A percentile compares a stretch with the other conserved stretches of the same genome.
These are phyloP conservation scores for Diaporthe citrichinensis DNA, from an alignment of 2,329 filamentous ascomycete species.

Conservation along the genomic window DNA sequence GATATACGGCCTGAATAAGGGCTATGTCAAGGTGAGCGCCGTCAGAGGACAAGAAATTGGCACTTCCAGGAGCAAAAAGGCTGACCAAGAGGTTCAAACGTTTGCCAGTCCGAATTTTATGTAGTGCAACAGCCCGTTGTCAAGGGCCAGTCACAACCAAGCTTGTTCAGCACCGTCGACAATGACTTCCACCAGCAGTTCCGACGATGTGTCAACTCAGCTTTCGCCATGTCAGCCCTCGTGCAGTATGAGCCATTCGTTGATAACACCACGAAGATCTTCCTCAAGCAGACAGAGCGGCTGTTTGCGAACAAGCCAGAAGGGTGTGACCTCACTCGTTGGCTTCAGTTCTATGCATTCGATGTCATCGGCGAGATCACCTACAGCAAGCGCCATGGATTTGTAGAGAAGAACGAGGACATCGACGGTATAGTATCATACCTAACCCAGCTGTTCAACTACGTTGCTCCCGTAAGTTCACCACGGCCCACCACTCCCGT, in stretches of 20 bases:
- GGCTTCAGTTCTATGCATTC: constrained; percentile 87
- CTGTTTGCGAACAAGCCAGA: constrained; percentile 62
- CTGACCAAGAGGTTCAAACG: neutral
- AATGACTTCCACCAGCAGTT: constrained; percentile 83
- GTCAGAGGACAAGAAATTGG: too few relatives aligned
- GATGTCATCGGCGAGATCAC: constrained; percentile 86
- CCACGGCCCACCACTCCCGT: neutral
- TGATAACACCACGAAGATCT: constrained; percentile 79
- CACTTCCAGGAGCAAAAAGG: constrained; percentile 63
- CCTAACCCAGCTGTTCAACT: constrained; percentile 75
- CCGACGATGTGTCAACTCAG: constrained; percentile 80
- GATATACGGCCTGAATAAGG: constrained; percentile 83
- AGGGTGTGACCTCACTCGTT: constrained; percentile 75
- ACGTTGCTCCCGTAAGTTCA: constrained; percentile 75
- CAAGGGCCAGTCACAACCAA: constrained; percentile 76
- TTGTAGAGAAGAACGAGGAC: constrained; percentile 81
- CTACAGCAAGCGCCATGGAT: constrained; percentile 81
- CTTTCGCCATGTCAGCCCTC: constrained; percentile 83
- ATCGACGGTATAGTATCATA: constrained; percentile 81
- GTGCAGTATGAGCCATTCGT: constrained; percentile 87
- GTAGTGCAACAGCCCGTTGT: constrained; percentile 81
- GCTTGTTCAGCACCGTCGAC: constrained; percentile 82
- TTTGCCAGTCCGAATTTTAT: constrained; percentile 80
- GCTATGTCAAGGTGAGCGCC: constrained; percentile 79
- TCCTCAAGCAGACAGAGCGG: constrained; percentile 73